A percentile compares a stretch with the other conserved stretches of the same genome.
Evolutionary conservation across 495 filamentous ascomycete species (phyloP).

Genomic region (Sporormia fimetaria): DNA sequence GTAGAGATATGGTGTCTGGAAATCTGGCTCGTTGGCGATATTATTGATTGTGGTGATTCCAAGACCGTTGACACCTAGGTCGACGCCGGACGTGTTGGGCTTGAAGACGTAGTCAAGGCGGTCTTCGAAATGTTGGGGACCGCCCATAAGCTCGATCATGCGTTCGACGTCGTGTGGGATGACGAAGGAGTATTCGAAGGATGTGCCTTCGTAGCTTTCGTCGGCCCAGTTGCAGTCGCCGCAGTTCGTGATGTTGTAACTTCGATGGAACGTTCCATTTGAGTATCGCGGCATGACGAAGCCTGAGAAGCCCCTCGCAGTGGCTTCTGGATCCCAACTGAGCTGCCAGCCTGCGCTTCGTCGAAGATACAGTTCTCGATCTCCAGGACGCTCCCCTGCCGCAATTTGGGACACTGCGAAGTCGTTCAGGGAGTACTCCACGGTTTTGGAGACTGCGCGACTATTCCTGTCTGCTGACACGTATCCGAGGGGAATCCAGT

Average conservation of each 20-base stretch:
- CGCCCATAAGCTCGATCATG: slow-evolving; percentile 33
- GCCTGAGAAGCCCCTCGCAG: slow-evolving; percentile 26
- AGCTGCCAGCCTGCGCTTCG: slow-evolving; percentile 30
- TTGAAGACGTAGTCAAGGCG: slow-evolving; percentile 31
- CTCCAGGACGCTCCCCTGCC: slow-evolving; percentile 23
- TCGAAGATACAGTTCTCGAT: slow-evolving; percentile 26
- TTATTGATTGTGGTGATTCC: slow-evolving; percentile 30
- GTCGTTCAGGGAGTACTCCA: slow-evolving; percentile 34
- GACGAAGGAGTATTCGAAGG: slow-evolving; percentile 28
- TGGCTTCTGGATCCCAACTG: slow-evolving; percentile 26
- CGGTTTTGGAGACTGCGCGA: slow-evolving; percentile 26
- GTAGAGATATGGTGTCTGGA: slow-evolving; percentile 31
- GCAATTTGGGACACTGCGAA: slow-evolving; percentile 31
- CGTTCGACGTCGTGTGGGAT: slow-evolving; percentile 30
- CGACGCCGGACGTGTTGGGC: slow-evolving; percentile 26
- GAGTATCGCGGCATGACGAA: slow-evolving; percentile 29
- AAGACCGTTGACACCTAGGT: slow-evolving; percentile 28
- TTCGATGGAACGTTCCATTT: slow-evolving; percentile 28
- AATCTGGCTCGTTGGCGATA: slow-evolving; percentile 33
- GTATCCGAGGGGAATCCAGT: slow-evolving; percentile 31
- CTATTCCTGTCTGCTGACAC: slow-evolving; percentile 26
- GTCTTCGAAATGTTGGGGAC: slow-evolving; percentile 23
- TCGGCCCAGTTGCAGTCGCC: slow-evolving; percentile 28
- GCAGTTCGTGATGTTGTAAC: slow-evolving; percentile 29
- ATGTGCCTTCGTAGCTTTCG: slow-evolving; percentile 27